Evolutionary conservation across 2,329 filamentous ascomycete species (phyloP), one percentile per base, ranked within the genome.

Genomic region (Microdochium nivale): DNA sequence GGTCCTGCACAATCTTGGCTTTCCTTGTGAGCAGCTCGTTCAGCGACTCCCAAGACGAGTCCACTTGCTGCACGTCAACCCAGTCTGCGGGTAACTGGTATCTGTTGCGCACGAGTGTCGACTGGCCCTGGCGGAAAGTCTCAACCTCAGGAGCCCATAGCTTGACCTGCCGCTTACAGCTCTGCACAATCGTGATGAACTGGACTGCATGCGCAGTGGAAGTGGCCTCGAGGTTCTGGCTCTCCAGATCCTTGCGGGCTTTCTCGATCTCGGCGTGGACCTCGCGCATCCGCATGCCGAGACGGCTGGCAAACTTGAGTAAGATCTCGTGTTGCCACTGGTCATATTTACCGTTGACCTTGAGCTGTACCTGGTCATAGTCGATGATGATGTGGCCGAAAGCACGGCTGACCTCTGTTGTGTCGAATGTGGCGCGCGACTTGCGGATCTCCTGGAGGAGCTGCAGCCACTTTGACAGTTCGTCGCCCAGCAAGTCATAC

Each of bases 241-340:
- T 81, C 70, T 99, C 95, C 13, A 99, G 79, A 60, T 96, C 90
- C 59, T 87, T 86, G 24, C 92, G 83, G 10, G 92, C 90, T 69
- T 90, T 90, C 61, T 95, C 88, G 54, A 99, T 87, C 56, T 97
- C 92, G 13, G 87, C 85, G 60, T 94, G 90, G 3, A 96, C 86
- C 62, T 99, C 94, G 48, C 90, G 82, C 84, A 97, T 95, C 49
- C 91, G 88, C 56, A 83, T 87, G 47, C 91, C 90, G 47, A 99
- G 85, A 52, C 94, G 89, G 52, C 81, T 80, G 35, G 90, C 94
- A 69, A 99, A 99, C 66, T 96, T 96, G 60, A 88, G 81, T 35
- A 97, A 77, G 51, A 99, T 95, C 58, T 99, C 94, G 61, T 96
- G 90, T 68, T 99, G 94, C 94, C 95, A 99, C 67, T 97, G 92